A percentile compares a stretch with the other conserved stretches of the same genome.
phyloP scores from a whole-genome alignment of 306 rosid species.

The Amphicarpaea edgeworthii region DNA sequence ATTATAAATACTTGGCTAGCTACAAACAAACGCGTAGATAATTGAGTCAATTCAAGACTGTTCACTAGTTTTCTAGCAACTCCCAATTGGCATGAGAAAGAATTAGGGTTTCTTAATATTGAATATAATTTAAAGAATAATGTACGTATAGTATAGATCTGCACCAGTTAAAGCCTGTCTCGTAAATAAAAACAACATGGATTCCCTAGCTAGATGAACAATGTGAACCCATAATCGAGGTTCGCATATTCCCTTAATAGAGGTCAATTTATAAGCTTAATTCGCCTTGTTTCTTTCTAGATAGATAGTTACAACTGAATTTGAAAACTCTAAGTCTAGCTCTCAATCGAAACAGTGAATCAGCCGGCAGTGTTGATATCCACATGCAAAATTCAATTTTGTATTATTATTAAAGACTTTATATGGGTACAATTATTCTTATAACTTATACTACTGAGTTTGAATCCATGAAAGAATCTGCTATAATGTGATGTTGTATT shows the following conservation, averaged over 20 bases:
- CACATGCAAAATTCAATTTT: neutral
- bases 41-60: slow-evolving; percentile 3
- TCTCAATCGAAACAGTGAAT: neutral
- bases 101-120: neutral
- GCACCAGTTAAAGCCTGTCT: slow-evolving; percentile 35
- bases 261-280: neutral
- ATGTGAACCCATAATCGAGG: neutral
- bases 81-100: neutral
- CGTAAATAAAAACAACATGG: neutral
- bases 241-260: neutral
- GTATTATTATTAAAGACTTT: neutral
- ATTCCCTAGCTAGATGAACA: neutral
- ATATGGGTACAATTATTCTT: neutral
- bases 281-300: slow-evolving; percentile 31
- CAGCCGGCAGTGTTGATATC: slow-evolving; percentile 2
- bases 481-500: neutral
- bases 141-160: neutral
- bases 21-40: neutral
- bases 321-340: slow-evolving; percentile 15
- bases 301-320: slow-evolving; percentile 17
- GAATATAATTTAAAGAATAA: neutral
- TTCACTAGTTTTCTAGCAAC: slow-evolving; percentile 1
- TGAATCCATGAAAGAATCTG: neutral
- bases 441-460: neutral
- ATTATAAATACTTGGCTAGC: too few relatives aligned